phyloP scores from a whole-genome alignment of 2,329 filamentous ascomycete species.

The Colletotrichum sp. region DNA sequence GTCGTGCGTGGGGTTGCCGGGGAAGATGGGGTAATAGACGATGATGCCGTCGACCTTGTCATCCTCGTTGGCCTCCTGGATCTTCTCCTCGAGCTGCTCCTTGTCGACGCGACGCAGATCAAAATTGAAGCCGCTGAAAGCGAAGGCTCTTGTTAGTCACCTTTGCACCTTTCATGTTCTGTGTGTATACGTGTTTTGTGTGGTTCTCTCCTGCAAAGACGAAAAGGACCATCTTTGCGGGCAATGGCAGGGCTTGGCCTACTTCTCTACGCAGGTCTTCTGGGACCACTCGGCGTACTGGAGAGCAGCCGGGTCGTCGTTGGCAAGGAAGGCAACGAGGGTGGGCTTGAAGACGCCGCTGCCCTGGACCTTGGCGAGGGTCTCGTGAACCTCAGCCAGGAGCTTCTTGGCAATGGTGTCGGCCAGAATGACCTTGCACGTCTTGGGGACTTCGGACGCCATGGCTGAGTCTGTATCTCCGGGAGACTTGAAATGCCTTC shows the following conservation, averaged over 20 bases:
- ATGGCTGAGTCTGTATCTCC: conserved; percentile 29
- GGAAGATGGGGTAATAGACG: conserved; percentile 98
- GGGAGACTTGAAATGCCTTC: background rate
- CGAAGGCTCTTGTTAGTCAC: conserved; percentile 10
- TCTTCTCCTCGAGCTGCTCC: conserved; percentile 87
- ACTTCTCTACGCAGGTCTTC: conserved; percentile 97
- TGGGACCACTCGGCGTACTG: conserved; percentile 98
- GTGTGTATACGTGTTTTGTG: background rate
- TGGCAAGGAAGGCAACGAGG: conserved; percentile 90
- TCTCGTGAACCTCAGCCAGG: conserved; percentile 78
- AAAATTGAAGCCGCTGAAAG: conserved; percentile 82
- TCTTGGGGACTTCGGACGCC: conserved; percentile 57
- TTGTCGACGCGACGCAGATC: conserved; percentile 83
- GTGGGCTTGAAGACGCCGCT: conserved; percentile 65
- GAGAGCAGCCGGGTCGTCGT: conserved; percentile 85
- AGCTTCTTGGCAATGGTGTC: conserved; percentile 85
- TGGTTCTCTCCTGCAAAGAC: background rate
- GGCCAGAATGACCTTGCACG: conserved; percentile 93
- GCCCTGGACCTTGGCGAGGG: conserved; percentile 73
- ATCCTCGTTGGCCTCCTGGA: conserved; percentile 85
- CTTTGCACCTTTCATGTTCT: background rate
- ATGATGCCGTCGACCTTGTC: conserved; percentile 84
- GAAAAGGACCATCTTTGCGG: background rate
- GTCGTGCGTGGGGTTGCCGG: conserved; percentile 80
- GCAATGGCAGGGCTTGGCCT: conserved; percentile 46